These are phyloP conservation scores for Trypanosoma conorhini DNA, from an alignment of 208 protist species.

Conservation along the genomic window DNA sequence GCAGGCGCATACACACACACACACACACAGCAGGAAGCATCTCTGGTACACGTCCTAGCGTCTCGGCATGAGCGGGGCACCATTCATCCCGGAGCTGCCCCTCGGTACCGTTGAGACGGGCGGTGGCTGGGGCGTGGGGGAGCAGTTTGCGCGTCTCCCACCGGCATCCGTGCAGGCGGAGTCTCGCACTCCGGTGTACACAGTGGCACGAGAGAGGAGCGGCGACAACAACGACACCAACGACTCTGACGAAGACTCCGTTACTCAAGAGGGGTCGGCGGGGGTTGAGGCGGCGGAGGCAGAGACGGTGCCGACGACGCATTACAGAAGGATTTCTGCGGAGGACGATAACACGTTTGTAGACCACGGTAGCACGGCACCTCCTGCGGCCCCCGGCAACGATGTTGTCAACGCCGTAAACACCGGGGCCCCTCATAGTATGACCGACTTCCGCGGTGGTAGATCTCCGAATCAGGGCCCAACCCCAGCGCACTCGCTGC, in stretches of 20 bases:
- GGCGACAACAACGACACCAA: neutral
- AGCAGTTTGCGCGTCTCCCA: constrained; percentile 55
- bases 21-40: constrained; percentile 1
- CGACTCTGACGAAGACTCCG: constrained; percentile 16
- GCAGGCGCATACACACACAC: neutral
- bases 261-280: neutral
- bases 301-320: constrained; percentile 35
- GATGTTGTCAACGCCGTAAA: neutral
- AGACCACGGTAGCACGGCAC: constrained; percentile 75
- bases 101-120: constrained; percentile 53
- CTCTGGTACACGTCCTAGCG: neutral
- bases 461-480: neutral
- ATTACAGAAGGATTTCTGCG: constrained; percentile 38
- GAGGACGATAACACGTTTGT: constrained; percentile 90
- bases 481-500: neutral
- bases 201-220: constrained; percentile 21
- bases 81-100: constrained; percentile 38
- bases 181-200: constrained; percentile 30
- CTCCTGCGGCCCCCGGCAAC: constrained; percentile 8
- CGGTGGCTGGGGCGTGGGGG: constrained; percentile 72
- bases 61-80: constrained; percentile 25
- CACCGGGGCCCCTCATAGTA: neutral
- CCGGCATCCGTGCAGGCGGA: constrained; percentile 52
- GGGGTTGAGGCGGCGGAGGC: neutral
- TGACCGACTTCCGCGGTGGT: neutral